Percentiles rank a stretch among this genome's conserved stretches.
phyloP scores from a whole-genome alignment of 345 rosid species.

The Draba incana region DNA sequence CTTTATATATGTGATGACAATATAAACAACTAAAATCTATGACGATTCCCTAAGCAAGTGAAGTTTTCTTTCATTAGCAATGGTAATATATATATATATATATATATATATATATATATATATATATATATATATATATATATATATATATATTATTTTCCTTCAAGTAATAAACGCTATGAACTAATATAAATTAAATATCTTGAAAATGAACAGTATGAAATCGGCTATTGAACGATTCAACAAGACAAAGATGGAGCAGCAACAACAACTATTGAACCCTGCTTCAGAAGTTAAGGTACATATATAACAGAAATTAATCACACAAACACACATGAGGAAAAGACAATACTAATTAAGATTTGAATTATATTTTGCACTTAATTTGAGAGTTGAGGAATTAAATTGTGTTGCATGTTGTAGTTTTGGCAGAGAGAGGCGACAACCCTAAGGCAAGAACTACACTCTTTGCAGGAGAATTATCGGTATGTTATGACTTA shows the following conservation, averaged over 20 bases:
- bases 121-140: too few species aligned
- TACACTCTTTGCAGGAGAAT: conserved; percentile 56
- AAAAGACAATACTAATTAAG: conserved; percentile 3
- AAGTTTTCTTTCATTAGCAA: neutral
- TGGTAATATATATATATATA: neutral
- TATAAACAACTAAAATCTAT: neutral
- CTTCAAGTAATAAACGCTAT: neutral
- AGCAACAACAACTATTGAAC: conserved; percentile 52
- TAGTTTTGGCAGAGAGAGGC: conserved; percentile 78
- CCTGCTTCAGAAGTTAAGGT: conserved; percentile 73
- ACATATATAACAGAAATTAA: conserved; percentile 25
- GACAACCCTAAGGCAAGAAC: conserved; percentile 54
- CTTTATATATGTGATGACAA: neutral
- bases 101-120: too few species aligned
- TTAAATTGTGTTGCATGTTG: conserved; percentile 6
- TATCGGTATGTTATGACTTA: conserved; percentile 46
- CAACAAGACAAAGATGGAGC: conserved; percentile 58
- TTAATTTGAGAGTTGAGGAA: conserved; percentile 23
- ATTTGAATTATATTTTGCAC: conserved; percentile 15
- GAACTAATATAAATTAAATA: neutral
- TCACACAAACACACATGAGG: neutral
- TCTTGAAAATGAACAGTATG: conserved; percentile 52
- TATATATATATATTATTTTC: neutral
- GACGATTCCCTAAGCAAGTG: too few species aligned
- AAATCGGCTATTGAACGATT: conserved; percentile 63